phyloP scores from a whole-genome alignment of 768 basidiomycete species.

The Mycena sanguinolenta region DNA sequence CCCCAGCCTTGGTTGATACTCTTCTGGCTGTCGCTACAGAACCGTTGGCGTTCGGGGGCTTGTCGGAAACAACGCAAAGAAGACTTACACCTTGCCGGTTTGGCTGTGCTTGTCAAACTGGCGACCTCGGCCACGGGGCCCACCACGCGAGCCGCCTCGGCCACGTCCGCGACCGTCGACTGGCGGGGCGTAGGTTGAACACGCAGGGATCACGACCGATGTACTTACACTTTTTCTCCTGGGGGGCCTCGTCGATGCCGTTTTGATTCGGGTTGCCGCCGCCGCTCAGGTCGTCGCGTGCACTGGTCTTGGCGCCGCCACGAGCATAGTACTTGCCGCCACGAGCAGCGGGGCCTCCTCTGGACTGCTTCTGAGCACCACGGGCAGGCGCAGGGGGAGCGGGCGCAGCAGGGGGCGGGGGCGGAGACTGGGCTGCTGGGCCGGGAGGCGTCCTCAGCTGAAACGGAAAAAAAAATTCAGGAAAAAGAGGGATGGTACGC shows the following conservation, averaged over 20 bases:
- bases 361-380: slow-evolving; percentile 54
- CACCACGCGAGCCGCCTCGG: slow-evolving; percentile 65
- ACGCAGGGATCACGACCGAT: slow-evolving; percentile 20
- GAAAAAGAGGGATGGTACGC: slow-evolving; percentile 35
- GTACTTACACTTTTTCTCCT: slow-evolving; percentile 51
- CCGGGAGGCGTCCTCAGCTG: slow-evolving; percentile 64
- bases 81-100: slow-evolving; percentile 85
- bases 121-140: slow-evolving; percentile 75
- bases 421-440: slow-evolving; percentile 56
- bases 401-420: slow-evolving; percentile 50
- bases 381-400: slow-evolving; percentile 54
- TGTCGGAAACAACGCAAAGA: too few relatives aligned
- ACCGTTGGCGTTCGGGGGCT: too few relatives aligned
- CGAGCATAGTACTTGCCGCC: slow-evolving; percentile 79
- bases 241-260: slow-evolving; percentile 42
- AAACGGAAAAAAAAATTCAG: slow-evolving; percentile 26
- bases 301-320: slow-evolving; percentile 60
- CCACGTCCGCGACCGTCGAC: slow-evolving; percentile 64
- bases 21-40: slow-evolving; percentile 90
- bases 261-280: slow-evolving; percentile 41
- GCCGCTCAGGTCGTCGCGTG: slow-evolving; percentile 44
- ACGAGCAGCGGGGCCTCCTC: slow-evolving; percentile 72
- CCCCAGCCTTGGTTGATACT: slow-evolving; percentile 97
- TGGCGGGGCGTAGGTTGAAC: slow-evolving; percentile 37
- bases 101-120: slow-evolving; percentile 89